Percentiles rank a stretch among this genome's conserved stretches.
Conservation (phyloP, 2,329 filamentous ascomycete species). For the Neonectria coccinea region DNA sequence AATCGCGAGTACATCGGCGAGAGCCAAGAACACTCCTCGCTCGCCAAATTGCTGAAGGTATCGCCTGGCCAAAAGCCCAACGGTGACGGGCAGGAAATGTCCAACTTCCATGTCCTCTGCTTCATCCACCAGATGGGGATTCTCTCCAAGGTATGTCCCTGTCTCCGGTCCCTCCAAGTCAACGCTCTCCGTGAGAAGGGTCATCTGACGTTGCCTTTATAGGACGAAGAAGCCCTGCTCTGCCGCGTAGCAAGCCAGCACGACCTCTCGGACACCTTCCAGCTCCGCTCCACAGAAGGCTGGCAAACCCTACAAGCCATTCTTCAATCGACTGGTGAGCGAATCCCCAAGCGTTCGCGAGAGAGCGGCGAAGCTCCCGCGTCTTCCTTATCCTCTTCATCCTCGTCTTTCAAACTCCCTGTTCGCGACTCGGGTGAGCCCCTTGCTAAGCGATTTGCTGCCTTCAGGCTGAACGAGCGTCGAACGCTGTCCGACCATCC, state of each 20-base stretch:
- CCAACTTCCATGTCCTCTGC: constrained; percentile 94
- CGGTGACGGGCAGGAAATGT: constrained; percentile 75
- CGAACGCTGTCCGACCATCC: constrained; percentile 41
- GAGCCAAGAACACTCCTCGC: constrained; percentile 79
- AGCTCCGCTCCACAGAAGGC: constrained; percentile 86
- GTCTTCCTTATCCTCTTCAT: constrained; percentile 43
- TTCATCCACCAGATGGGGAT: constrained; percentile 86
- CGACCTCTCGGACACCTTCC: constrained; percentile 82
- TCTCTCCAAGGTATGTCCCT: constrained; percentile 79
- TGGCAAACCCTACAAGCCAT: constrained; percentile 96
- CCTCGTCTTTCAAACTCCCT: constrained; percentile 46
- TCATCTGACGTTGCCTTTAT: constrained; percentile 27
- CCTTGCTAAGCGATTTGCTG: constrained; percentile 75
- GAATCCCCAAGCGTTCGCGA: constrained; percentile 80
- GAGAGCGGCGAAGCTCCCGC: constrained; percentile 52
- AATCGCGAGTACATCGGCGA: constrained; percentile 90
- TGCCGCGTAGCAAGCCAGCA: constrained; percentile 86
- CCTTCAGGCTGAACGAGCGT: constrained; percentile 70
- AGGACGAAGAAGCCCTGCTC: constrained; percentile 92
- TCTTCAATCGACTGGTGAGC: constrained; percentile 97
- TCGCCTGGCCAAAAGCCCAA: constrained; percentile 68
- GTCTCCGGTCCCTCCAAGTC: not conserved
- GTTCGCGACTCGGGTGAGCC: constrained; percentile 60
- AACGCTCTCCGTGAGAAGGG: not conserved
- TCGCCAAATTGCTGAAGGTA: constrained; percentile 76